These are phyloP conservation scores for Casuarina equisetifolia DNA, from an alignment of 306 rosid species.

Conservation along the genomic window DNA sequence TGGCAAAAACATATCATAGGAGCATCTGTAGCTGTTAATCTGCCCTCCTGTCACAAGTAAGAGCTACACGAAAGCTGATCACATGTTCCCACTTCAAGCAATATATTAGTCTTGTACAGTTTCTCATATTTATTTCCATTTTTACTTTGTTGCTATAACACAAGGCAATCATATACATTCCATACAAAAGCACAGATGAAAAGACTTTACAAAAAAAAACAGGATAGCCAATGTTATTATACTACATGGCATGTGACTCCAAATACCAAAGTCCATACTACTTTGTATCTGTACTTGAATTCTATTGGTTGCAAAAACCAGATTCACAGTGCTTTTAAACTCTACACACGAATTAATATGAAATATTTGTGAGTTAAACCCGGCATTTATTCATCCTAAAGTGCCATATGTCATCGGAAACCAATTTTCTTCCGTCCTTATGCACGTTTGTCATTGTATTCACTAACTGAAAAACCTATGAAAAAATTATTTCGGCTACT, in stretches of 20 bases:
- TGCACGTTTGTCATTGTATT: neutral
- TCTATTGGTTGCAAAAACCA: neutral
- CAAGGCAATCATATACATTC: neutral
- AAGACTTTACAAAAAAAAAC: neutral
- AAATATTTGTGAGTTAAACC: neutral
- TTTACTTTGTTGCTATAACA: neutral
- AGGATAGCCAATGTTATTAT: neutral
- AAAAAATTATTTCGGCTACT: neutral
- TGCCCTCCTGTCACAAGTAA: neutral
- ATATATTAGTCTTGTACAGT: neutral
- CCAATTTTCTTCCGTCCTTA: slow-evolving; percentile 2
- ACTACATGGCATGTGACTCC: neutral
- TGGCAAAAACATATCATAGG: neutral
- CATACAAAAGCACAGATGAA: neutral
- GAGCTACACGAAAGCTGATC: neutral
- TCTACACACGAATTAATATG: neutral
- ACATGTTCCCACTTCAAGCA: neutral
- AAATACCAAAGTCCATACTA: neutral
- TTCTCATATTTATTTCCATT: neutral
- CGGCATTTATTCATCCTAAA: neutral
- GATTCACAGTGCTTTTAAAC: neutral
- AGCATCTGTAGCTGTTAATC: neutral
- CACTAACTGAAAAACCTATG: neutral
- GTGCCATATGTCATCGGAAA: neutral
- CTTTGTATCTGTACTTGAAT: neutral